Evolutionary conservation across 345 rosid genomes (phyloP), one percentile per base, ranked within the genome.

Genomic region (Ceriops decandra): DNA sequence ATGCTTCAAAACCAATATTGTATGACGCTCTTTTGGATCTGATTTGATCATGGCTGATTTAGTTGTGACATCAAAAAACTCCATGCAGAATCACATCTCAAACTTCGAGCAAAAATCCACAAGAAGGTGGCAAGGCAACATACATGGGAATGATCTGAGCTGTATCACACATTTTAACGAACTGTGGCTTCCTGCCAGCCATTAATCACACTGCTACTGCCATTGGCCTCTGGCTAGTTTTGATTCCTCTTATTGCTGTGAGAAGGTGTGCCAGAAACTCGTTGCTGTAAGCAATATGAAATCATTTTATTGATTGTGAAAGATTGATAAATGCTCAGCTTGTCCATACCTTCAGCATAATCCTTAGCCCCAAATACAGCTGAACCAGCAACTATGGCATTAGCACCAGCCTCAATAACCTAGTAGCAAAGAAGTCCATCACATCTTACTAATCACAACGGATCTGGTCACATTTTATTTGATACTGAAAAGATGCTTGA

Each of bases 341-440:
- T 49, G 24, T 52, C 56, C 69, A 63, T 74, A 87, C 99, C 99
- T 86, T 95, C 93, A 17, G 91, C 95, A 63, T 91, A 95, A 84
- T 95, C 97, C 79, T 90, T 90, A 66, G 99, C 95, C 64, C 97
- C 95, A 74, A 95, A 95, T 60, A 95, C 97, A 74, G 97, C 97
- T 62, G 97, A 95, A 77, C 96, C 99, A 71, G 97, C 97, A 19
- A 95, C 97, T 66, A 91, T 7, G 57, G 57, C 26, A 70, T 95
- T 95, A 17, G 98, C 99, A 76, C 99, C 99, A 52, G 98, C 99
- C 74, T 88, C 96, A 71, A 95, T 91, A 70, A 95, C 98, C 99
- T 95, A 68, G 47, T 42, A 13, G 47, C 58, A 73, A 8, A 15
- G 28, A 69, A 62, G 75, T 35, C 1, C 35, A 49, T 35, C n/a